phyloP scores from a whole-genome alignment of 345 rosid species.

The Draba incana region DNA sequence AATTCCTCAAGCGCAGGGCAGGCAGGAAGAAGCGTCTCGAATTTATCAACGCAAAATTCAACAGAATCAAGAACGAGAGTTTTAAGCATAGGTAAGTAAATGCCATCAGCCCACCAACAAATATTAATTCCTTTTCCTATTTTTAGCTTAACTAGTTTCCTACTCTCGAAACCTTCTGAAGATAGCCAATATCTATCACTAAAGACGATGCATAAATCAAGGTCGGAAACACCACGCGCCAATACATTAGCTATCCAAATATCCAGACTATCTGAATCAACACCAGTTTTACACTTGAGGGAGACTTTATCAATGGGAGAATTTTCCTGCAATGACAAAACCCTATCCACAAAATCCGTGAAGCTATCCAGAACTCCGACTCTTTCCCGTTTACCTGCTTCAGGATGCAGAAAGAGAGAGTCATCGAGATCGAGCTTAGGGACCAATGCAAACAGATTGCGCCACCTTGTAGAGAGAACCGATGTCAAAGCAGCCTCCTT shows the following conservation, averaged over 20 bases:
- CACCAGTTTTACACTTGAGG: neutral
- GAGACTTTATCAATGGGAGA: neutral
- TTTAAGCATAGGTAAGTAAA: conserved; percentile 16
- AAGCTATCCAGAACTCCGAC: neutral
- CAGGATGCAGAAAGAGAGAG: neutral
- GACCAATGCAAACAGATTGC: neutral
- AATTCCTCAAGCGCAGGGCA: conserved; percentile 24
- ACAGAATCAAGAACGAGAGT: neutral
- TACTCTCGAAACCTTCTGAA: neutral
- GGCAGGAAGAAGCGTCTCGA: neutral
- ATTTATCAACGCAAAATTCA: neutral
- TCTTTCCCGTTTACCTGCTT: neutral
- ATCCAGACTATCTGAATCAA: neutral
- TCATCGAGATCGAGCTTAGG: neutral
- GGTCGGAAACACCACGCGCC: neutral
- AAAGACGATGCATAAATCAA: neutral
- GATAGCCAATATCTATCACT: neutral
- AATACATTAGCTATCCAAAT: conserved; percentile 14
- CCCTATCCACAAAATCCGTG: neutral
- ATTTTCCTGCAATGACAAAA: neutral
- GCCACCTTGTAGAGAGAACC: conserved; percentile 3
- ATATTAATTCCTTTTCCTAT: neutral
- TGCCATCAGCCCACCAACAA: neutral
- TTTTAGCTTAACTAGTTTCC: conserved; percentile 3
- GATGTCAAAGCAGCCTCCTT: conserved; percentile 15